A percentile compares a stretch with the other conserved stretches of the same genome.
Evolutionary conservation across 345 rosid species (phyloP).

Genomic region (Psidium friedrichsthalianum): DNA sequence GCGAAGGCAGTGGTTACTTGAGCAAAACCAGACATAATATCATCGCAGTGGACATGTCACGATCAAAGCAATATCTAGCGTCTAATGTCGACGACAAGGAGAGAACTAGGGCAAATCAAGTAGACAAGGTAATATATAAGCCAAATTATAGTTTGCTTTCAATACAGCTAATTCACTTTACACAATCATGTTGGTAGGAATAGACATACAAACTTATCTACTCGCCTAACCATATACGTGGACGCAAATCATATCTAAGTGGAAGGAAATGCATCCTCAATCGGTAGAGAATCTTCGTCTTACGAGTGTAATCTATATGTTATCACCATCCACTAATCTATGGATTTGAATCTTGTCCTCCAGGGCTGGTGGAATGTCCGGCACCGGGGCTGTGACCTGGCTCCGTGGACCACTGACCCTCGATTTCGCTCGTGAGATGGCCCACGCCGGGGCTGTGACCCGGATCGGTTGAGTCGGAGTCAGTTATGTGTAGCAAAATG

Average conservation of each 20-base stretch:
- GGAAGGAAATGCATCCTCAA: background rate
- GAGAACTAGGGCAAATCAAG: background rate
- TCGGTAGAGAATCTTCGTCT: background rate
- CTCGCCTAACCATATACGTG: background rate
- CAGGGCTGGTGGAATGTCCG: slow-evolving; percentile 34
- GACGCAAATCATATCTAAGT: background rate
- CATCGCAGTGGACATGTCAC: background rate
- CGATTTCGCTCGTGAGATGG: background rate
- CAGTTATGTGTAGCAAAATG: background rate
- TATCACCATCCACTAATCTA: background rate
- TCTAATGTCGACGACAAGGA: background rate
- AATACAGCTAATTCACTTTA: background rate
- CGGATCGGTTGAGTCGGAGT: background rate
- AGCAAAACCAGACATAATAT: background rate
- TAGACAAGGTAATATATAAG: background rate
- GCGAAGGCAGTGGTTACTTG: background rate
- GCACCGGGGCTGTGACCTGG: slow-evolving; percentile 56
- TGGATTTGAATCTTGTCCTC: background rate
- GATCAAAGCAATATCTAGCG: background rate
- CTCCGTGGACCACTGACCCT: slow-evolving; percentile 27
- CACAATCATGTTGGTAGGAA: background rate
- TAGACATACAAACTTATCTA: background rate
- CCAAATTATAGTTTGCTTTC: background rate
- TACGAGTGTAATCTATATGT: background rate
- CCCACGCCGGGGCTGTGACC: slow-evolving; percentile 4